A percentile compares a stretch with the other conserved stretches of the same genome.
Conservation (phyloP, 1,139 yeast genomes). For the Lodderomyces parapsilosis region DNA sequence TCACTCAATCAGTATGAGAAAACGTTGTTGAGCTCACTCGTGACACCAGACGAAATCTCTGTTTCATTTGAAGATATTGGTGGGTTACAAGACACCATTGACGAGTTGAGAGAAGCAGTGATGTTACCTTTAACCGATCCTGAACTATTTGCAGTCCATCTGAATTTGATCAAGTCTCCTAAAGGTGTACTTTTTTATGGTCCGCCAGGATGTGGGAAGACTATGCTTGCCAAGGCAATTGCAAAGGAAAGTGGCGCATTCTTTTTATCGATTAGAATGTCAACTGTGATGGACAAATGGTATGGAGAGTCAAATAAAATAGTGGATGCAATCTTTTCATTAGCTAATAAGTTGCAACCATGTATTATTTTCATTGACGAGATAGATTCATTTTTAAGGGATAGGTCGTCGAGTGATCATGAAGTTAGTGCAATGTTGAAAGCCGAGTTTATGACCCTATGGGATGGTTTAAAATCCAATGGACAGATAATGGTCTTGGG, state of each 20-base stretch:
- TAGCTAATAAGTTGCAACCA: slow-evolving; percentile 89
- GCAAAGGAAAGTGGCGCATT: slow-evolving; percentile 93
- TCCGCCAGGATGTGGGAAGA: slow-evolving; percentile 98
- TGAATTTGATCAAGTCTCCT: slow-evolving; percentile 77
- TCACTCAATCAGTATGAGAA: slow-evolving; percentile 77
- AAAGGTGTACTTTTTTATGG: slow-evolving; percentile 93
- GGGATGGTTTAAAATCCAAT: slow-evolving; percentile 86
- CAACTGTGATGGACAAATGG: slow-evolving; percentile 97
- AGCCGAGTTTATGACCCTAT: slow-evolving; percentile 96
- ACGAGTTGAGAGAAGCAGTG: slow-evolving; percentile 84
- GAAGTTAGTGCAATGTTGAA: slow-evolving; percentile 94
- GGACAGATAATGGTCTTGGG: slow-evolving; percentile 89
- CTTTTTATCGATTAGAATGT: slow-evolving; percentile 89
- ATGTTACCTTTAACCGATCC: slow-evolving; percentile 83
- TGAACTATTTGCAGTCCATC: slow-evolving; percentile 59
- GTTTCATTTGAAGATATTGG: slow-evolving; percentile 82
- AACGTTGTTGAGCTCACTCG: slow-evolving; percentile 70
- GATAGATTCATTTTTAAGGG: slow-evolving; percentile 90
- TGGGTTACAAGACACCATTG: slow-evolving; percentile 78
- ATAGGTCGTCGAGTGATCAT: slow-evolving; percentile 81
- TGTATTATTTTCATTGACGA: slow-evolving; percentile 95
- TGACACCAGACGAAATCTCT: slow-evolving; percentile 79
- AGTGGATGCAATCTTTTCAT: slow-evolving; percentile 88
- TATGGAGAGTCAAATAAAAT: slow-evolving; percentile 95
- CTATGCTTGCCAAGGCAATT: slow-evolving; percentile 94